These are phyloP conservation scores for Laetiporus sulphureus DNA, from an alignment of 1,284 basidiomycete genomes.

Conservation along the genomic window DNA sequence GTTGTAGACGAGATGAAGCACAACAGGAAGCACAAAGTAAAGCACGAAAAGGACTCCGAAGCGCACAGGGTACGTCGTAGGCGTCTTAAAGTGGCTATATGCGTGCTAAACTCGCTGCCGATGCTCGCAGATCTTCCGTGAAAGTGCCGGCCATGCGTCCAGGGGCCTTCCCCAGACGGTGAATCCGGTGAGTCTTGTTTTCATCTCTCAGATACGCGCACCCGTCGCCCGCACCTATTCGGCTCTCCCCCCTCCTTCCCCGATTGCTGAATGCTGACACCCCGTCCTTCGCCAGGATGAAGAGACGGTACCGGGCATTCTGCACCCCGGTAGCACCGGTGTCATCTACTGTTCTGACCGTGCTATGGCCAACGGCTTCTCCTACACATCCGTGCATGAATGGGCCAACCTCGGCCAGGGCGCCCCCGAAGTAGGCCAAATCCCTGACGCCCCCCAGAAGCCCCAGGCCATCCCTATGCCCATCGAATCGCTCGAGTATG, in stretches of 20 bases:
- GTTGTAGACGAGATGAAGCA: conserved; percentile 19
- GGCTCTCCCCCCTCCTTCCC: too few relatives aligned
- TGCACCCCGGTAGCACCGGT: conserved; percentile 70
- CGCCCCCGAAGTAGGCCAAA: conserved; percentile 82
- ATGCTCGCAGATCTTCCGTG: conserved; percentile 54
- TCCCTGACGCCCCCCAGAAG: conserved; percentile 69
- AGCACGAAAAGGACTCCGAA: conserved; percentile 75
- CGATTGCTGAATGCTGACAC: background rate
- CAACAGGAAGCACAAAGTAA: conserved; percentile 33
- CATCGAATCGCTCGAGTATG: conserved; percentile 83
- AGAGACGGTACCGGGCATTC: conserved; percentile 79
- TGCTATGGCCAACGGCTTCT: conserved; percentile 86
- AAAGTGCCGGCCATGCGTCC: conserved; percentile 60
- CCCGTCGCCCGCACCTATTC: too few relatives aligned
- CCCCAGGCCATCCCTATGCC: conserved; percentile 59
- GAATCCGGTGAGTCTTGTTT: conserved; percentile 47
- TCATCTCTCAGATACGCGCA: too few relatives aligned
- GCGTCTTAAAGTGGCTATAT: too few relatives aligned
- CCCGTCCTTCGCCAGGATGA: conserved; percentile 44
- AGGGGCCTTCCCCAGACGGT: conserved; percentile 60
- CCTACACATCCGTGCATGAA: conserved; percentile 65
- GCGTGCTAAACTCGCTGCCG: background rate
- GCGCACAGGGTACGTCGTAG: conserved; percentile 62
- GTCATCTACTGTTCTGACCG: conserved; percentile 88
- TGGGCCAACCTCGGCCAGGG: conserved; percentile 88